Evolutionary conservation across 2,329 filamentous ascomycete genomes (phyloP).

Genomic region (Didymella lethalis): DNA sequence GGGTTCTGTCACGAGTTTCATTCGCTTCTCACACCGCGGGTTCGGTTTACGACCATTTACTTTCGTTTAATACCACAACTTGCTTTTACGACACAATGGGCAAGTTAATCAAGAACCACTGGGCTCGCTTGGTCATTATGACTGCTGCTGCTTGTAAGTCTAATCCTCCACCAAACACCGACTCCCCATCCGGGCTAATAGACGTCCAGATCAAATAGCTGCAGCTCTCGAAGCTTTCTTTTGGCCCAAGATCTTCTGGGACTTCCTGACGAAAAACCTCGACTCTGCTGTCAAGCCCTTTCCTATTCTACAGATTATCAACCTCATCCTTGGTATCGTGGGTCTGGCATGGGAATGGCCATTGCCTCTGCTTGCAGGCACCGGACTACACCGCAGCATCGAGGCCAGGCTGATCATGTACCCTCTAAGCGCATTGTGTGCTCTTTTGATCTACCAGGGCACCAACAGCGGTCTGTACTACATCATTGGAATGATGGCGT

Average conservation of each 20-base stretch:
- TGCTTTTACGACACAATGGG: slow-evolving; percentile 69
- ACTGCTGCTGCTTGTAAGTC: slow-evolving; percentile 78
- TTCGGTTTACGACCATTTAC: slow-evolving; percentile 41
- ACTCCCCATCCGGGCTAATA: slow-evolving; percentile 14
- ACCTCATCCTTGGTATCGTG: slow-evolving; percentile 79
- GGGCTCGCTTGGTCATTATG: slow-evolving; percentile 92
- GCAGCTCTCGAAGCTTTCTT: slow-evolving; percentile 89
- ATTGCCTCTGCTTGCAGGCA: slow-evolving; percentile 75
- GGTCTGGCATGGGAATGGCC: slow-evolving; percentile 94
- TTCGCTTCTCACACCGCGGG: slow-evolving; percentile 32
- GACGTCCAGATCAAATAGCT: slow-evolving; percentile 76
- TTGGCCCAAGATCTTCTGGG: slow-evolving; percentile 99
- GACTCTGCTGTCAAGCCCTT: slow-evolving; percentile 85
- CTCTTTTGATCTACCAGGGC: slow-evolving; percentile 85
- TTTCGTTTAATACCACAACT: slow-evolving; percentile 34
- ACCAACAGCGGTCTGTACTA: slow-evolving; percentile 95
- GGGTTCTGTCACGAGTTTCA: slow-evolving; percentile 9
- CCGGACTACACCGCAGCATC: slow-evolving; percentile 82
- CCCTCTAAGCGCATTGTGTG: slow-evolving; percentile 77
- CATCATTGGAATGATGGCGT: slow-evolving; percentile 80
- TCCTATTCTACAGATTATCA: slow-evolving; percentile 89
- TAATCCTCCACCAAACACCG: background rate
- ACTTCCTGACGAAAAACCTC: slow-evolving; percentile 90
- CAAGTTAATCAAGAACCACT: slow-evolving; percentile 99
- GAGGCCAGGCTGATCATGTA: slow-evolving; percentile 84